These are phyloP conservation scores for Monosporascus sp. DNA, from an alignment of 2,329 filamentous ascomycete species.

Conservation along the genomic window DNA sequence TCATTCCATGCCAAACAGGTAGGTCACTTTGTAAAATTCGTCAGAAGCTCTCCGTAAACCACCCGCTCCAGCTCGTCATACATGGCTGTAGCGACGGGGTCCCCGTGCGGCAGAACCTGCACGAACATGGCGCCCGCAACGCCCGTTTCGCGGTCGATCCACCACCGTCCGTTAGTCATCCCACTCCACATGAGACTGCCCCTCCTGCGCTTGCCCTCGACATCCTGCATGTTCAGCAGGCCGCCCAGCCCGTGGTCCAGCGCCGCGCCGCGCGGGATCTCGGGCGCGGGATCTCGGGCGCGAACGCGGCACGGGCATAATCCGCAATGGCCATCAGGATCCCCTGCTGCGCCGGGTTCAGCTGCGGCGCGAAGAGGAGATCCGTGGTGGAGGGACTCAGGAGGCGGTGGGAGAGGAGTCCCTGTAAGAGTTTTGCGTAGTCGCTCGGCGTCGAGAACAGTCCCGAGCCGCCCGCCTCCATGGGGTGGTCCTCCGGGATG, in stretches of 20 bases:
- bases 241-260: slow-evolving; percentile 35
- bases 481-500: slow-evolving; percentile 23
- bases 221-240: slow-evolving; percentile 33
- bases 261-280: slow-evolving; percentile 28
- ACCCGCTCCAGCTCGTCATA: slow-evolving; percentile 35
- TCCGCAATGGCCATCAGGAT: slow-evolving; percentile 14
- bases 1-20: too few relatives aligned
- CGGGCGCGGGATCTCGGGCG: slow-evolving; percentile 35
- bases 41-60: slow-evolving; percentile 27
- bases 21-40: too few relatives aligned
- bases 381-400: slow-evolving; percentile 24
- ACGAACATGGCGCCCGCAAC: slow-evolving; percentile 35
- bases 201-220: slow-evolving; percentile 33
- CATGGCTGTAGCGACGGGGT: slow-evolving; percentile 28
- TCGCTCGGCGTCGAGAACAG: slow-evolving; percentile 37
- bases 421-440: slow-evolving; percentile 31
- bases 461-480: slow-evolving; percentile 40
- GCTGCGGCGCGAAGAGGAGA: slow-evolving; percentile 36
- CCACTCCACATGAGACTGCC: slow-evolving; percentile 42
- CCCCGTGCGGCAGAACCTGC: slow-evolving; percentile 33
- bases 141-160: slow-evolving; percentile 33
- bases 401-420: slow-evolving; percentile 26
- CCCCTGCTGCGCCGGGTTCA: slow-evolving; percentile 26
- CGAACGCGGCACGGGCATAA: slow-evolving; percentile 20
- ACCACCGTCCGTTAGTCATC: slow-evolving; percentile 37